Conservation (phyloP, 2,329 filamentous ascomycete species). For the Xylaria sp. region DNA sequence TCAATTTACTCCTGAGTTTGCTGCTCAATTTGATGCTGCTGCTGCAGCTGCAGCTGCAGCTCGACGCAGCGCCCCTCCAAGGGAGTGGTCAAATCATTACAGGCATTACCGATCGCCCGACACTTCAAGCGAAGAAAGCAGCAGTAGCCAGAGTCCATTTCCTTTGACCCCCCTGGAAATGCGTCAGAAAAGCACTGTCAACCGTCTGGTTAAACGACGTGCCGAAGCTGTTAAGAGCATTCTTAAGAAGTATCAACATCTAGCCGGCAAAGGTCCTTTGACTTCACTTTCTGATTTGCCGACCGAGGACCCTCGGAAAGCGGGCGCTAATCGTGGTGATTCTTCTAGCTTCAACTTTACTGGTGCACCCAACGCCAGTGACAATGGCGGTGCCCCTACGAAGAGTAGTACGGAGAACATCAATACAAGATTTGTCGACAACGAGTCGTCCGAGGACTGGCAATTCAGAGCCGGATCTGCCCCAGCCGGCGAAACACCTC, state of each 20-base stretch:
- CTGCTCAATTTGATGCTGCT: too few species aligned
- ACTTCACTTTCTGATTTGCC: not conserved
- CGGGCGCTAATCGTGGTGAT: constrained; percentile 33
- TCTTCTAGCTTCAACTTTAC: constrained; percentile 48
- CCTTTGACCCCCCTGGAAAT: constrained; percentile 36
- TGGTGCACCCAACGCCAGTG: constrained; percentile 36
- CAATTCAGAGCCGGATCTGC: constrained; percentile 48
- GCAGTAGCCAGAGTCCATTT: not conserved
- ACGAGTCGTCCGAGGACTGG: constrained; percentile 42
- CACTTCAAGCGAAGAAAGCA: constrained; percentile 30
- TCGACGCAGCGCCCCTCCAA: too few species aligned
- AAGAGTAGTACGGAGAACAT: constrained; percentile 54
- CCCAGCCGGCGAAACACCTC: constrained; percentile 27
- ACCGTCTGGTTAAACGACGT: constrained; percentile 32
- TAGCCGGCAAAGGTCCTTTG: not conserved
- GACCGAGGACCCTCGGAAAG: constrained; percentile 11
- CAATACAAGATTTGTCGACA: constrained; percentile 54
- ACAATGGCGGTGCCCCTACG: constrained; percentile 37
- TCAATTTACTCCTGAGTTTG: not conserved
- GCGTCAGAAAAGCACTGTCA: constrained; percentile 36
- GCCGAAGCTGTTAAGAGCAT: constrained; percentile 8
- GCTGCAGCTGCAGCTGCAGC: too few species aligned
- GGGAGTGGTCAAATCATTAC: too few species aligned
- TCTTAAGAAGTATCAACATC: not conserved
- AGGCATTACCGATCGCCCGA: not conserved